A percentile compares a stretch with the other conserved stretches of the same genome.
phyloP scores from a whole-genome alignment of 331 rosid genomes.

The Stylosanthes scabra region DNA sequence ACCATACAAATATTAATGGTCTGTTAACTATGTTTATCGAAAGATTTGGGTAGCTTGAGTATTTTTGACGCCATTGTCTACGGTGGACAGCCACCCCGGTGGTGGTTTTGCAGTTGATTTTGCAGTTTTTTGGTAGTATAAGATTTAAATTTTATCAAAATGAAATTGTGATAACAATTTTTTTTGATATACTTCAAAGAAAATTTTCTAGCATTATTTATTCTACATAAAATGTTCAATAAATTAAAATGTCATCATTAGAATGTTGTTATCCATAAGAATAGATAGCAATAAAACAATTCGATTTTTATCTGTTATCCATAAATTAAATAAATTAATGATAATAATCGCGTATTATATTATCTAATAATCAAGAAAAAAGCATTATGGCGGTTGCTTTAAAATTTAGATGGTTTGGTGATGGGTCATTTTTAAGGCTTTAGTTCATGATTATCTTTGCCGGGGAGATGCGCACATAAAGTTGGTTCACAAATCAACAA shows the following conservation, averaged over 20 bases:
- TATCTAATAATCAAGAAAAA: background rate
- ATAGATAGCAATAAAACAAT: background rate
- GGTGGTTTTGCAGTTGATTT: no score
- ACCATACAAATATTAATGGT: no score
- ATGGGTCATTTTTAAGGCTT: constrained; percentile 30
- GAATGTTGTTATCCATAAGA: background rate
- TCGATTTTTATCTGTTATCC: background rate
- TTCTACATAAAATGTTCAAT: background rate
- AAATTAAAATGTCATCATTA: background rate
- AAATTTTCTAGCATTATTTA: background rate
- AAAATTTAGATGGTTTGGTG: constrained; percentile 32
- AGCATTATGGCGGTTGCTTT: background rate
- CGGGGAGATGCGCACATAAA: constrained; percentile 16
- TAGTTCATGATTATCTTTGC: constrained; percentile 34
- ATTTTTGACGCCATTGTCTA: no score
- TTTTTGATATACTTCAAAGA: background rate
- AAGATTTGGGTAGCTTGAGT: no score
- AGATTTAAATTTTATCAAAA: no score
- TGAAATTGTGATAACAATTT: background rate
- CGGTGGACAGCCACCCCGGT: no score
- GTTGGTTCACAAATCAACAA: background rate
- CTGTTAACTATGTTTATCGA: no score
- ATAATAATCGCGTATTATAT: background rate
- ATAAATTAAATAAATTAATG: background rate
- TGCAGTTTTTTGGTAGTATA: no score